Base-by-base conservation (phyloP, 1,284 basidiomycete species). In the Hemileia vastatrix region DNA sequence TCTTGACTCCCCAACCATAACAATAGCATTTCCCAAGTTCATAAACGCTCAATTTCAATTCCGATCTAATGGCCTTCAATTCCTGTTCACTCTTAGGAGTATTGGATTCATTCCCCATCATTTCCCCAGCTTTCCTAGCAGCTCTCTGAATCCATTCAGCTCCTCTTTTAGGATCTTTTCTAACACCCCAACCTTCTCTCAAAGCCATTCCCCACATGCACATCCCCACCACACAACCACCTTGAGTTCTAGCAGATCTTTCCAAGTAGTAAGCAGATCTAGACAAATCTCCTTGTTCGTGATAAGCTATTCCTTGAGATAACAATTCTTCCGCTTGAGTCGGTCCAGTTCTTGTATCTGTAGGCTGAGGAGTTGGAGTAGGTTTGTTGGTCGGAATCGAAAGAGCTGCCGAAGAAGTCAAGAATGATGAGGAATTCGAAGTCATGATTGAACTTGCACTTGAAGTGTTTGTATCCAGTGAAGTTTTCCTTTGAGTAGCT, bases 131-230 rank as follows among this genome's bases (percentile, higher is more conserved):
- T 1, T 64, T 64, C 1, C 67, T 65, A 0, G 71, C 71, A 8
- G 71, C 71, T 9, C 61, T 54, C 44, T 69, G 68, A 54, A 73
- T 73, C 71, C 71, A 73, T 23, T 70, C 66, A 43, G 72, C 72
- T 1, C 71, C 71, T 55, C 68, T 67, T 9, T 44, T 55, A 1
- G 67, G 71, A 40, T 73, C 71, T 55, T 73, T 73, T 4, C 71
- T 65, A 5, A 70, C 71, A 4, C 71, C 71, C 71, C 71, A 73
- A 3, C 71, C 71, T 64, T 73, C 71, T 31, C 71, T 66, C 6
- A 73, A 58, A 3, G 71, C 68, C 71, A 73, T 72, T 43, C 71
- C 71, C 59, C 70, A 73, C 71, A 73, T 73, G 54, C 71, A 73
- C 71, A 73, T 73, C 0, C 71, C 71, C 6, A 73, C 71, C 5